phyloP scores from a whole-genome alignment of 345 rosid species.

The Capsella bursapastoris region DNA sequence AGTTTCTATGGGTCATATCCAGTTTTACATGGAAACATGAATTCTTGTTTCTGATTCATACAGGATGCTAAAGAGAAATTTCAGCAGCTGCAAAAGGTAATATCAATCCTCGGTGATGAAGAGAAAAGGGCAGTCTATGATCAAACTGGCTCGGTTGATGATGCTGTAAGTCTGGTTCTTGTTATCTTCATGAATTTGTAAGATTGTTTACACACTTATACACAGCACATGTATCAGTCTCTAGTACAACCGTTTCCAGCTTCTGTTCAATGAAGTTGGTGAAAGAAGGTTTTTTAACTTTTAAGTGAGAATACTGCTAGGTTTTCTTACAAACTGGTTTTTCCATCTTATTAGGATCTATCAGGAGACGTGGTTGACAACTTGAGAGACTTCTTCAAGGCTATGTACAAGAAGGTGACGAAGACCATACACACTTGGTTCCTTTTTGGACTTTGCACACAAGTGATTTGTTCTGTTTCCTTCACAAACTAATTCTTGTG shows the following conservation, averaged over 20 bases:
- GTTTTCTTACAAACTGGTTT: background rate
- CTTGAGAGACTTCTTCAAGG: conserved; percentile 70
- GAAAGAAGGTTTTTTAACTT: background rate
- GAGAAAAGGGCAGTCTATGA: conserved; percentile 85
- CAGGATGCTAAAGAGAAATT: conserved; percentile 97
- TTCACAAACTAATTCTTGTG: conserved; percentile 12
- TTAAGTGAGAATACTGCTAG: background rate
- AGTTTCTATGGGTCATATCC: background rate
- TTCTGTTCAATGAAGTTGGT: conserved; percentile 11
- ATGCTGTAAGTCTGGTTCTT: conserved; percentile 67
- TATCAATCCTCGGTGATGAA: conserved; percentile 85
- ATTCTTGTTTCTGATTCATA: background rate
- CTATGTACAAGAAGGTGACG: conserved; percentile 76
- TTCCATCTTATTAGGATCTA: conserved; percentile 64
- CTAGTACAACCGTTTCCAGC: background rate
- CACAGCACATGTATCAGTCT: conserved; percentile 15
- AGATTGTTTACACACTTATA: background rate
- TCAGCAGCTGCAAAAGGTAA: conserved; percentile 94
- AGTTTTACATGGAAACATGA: conserved; percentile 42
- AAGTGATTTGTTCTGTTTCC: background rate
- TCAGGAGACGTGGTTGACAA: conserved; percentile 77
- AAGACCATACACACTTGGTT: background rate
- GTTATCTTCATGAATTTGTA: background rate
- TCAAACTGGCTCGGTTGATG: conserved; percentile 88
- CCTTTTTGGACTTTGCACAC: background rate